phyloP scores from a whole-genome alignment of 1,139 yeast genomes.

The Diutina mesorugosa region DNA sequence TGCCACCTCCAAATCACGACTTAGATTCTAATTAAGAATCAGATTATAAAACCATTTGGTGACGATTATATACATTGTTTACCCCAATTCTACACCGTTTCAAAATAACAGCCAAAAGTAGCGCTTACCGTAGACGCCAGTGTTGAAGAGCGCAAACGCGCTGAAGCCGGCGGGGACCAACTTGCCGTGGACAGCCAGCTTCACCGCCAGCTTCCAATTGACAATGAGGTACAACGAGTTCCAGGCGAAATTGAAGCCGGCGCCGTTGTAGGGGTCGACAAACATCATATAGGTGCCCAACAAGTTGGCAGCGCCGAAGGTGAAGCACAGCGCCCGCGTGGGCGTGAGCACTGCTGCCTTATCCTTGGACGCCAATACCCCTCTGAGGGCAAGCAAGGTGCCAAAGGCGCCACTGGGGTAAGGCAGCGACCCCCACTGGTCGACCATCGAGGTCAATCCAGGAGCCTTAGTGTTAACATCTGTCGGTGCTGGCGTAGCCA shows the following conservation, averaged over 20 bases:
- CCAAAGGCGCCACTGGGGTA: background rate
- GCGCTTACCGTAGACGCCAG: conserved; percentile 55
- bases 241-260: conserved; percentile 89
- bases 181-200: conserved; percentile 21
- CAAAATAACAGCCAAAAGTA: conserved; percentile 25
- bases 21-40: no score
- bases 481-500: no score
- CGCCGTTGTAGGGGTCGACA: conserved; percentile 54
- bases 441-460: background rate
- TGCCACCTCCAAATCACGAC: no score
- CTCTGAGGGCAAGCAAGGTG: background rate
- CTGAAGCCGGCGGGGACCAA: conserved; percentile 53
- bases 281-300: background rate
- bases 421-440: background rate
- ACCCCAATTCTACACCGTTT: no score
- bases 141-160: conserved; percentile 48
- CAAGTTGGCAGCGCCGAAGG: conserved; percentile 22
- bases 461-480: no score
- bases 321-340: conserved; percentile 22
- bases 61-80: no score
- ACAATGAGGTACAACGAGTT: conserved; percentile 62
- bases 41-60: no score
- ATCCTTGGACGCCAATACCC: background rate
- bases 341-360: conserved; percentile 15
- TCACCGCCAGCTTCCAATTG: conserved; percentile 52